Conservation (phyloP, 345 rosid genomes). For the Barbarea vulgaris region DNA sequence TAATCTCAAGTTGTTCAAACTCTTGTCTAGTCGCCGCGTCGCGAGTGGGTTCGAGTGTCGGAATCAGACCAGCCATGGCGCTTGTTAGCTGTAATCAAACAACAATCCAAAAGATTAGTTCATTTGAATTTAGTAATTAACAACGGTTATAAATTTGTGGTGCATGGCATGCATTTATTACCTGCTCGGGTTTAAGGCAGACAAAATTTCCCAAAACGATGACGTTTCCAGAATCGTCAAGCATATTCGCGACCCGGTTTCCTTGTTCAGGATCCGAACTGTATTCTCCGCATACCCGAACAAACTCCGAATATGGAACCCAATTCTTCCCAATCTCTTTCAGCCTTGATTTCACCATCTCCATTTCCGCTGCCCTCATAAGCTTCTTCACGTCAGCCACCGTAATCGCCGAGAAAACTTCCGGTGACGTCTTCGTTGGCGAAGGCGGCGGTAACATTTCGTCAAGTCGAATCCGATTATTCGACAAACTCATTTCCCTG, state of each 20-base stretch:
- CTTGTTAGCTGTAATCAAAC: constrained; percentile 61
- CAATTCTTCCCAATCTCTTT: constrained; percentile 56
- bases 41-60: constrained; percentile 40
- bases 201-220: constrained; percentile 71
- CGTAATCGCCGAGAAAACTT: constrained; percentile 44
- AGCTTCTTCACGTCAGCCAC: constrained; percentile 80
- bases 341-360: constrained; percentile 67
- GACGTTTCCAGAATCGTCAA: constrained; percentile 80
- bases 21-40: constrained; percentile 62
- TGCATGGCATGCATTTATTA: constrained; percentile 34
- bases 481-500: constrained; percentile 50
- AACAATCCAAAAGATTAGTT: background rate
- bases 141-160: background rate
- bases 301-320: constrained; percentile 68
- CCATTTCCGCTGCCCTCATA: constrained; percentile 72
- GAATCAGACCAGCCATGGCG: constrained; percentile 70
- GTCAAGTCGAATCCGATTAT: constrained; percentile 62
- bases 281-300: constrained; percentile 62
- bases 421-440: constrained; percentile 29
- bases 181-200: constrained; percentile 78
- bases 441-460: constrained; percentile 49
- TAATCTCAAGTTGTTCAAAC: constrained; percentile 57
- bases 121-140: background rate
- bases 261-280: constrained; percentile 68
- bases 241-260: constrained; percentile 58